Percentiles rank a stretch among this genome's conserved stretches.
phyloP scores from a whole-genome alignment of 768 basidiomycete species.

The Psilocybe cyanescens region DNA sequence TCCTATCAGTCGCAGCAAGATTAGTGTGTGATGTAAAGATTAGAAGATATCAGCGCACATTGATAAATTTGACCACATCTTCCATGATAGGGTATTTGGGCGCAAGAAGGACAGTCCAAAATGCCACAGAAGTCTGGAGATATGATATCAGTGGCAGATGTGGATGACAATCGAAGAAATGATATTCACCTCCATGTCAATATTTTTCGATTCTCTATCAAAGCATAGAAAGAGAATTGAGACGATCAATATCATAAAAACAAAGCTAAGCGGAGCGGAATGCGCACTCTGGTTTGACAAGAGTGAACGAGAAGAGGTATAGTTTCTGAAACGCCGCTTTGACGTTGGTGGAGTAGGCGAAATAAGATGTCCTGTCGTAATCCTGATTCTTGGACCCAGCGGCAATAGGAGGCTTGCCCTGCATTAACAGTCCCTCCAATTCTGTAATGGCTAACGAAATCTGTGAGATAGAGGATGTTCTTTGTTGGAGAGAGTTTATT shows the following conservation, averaged over 20 bases:
- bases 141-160: not conserved
- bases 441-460: conserved; percentile 59
- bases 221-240: not conserved
- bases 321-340: conserved; percentile 62
- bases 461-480: conserved; percentile 47
- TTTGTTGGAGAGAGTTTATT: conserved; percentile 17
- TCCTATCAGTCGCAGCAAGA: conserved; percentile 30
- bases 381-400: conserved; percentile 43
- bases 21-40: not conserved
- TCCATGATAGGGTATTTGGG: conserved; percentile 67
- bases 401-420: conserved; percentile 46
- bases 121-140: conserved; percentile 64
- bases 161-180: not conserved
- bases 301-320: conserved; percentile 71
- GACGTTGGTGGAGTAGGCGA: conserved; percentile 49
- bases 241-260: not conserved
- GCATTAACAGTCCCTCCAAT: conserved; percentile 65
- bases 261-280: not conserved
- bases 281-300: conserved; percentile 72
- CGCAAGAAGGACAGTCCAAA: conserved; percentile 78
- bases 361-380: conserved; percentile 61
- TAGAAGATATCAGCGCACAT: conserved; percentile 40
- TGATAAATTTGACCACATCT: conserved; percentile 71
- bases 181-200: conserved; percentile 75
- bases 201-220: conserved; percentile 68